Percentiles rank a stretch among this genome's conserved stretches.
These are phyloP conservation scores for Naganishia cerealis DNA, from an alignment of 1,284 basidiomycete genomes.

Conservation along the genomic window DNA sequence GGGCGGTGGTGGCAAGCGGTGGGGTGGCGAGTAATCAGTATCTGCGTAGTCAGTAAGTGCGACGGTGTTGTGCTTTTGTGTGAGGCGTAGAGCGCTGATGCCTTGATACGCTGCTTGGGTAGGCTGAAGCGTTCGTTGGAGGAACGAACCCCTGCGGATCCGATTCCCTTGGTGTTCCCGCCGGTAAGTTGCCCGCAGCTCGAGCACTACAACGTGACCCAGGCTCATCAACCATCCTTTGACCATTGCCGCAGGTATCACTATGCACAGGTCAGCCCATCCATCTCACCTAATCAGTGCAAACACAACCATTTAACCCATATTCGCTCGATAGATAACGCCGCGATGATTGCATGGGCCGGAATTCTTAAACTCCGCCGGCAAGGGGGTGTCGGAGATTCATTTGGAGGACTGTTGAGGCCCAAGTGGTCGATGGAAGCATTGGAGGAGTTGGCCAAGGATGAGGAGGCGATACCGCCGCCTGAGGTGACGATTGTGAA, in stretches of 20 bases:
- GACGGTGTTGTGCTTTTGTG: too few relatives aligned
- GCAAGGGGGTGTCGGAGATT: constrained; percentile 61
- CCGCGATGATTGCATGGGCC: constrained; percentile 91
- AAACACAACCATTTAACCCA: neutral
- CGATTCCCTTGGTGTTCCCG: constrained; percentile 29
- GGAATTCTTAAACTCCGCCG: constrained; percentile 75
- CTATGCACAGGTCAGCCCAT: constrained; percentile 72
- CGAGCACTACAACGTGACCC: constrained; percentile 48
- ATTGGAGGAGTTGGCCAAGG: constrained; percentile 53
- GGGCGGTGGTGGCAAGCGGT: constrained; percentile 75
- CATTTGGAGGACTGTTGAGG: constrained; percentile 47
- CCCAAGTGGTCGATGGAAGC: constrained; percentile 55
- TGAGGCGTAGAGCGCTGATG: neutral
- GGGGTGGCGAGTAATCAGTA: constrained; percentile 83
- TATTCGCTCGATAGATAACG: constrained; percentile 67
- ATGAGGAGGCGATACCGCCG: constrained; percentile 7
- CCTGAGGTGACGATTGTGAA: constrained; percentile 10
- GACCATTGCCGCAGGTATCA: constrained; percentile 64
- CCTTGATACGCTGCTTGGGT: neutral
- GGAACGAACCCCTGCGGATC: constrained; percentile 45
- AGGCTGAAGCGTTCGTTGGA: constrained; percentile 59
- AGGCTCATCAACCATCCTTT: constrained; percentile 49
- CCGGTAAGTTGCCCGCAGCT: constrained; percentile 16
- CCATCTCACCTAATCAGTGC: too few relatives aligned
- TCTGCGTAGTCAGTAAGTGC: constrained; percentile 64